These are phyloP conservation scores for Ascochyta koolunga DNA, from an alignment of 2,329 filamentous ascomycete species.

Conservation along the genomic window DNA sequence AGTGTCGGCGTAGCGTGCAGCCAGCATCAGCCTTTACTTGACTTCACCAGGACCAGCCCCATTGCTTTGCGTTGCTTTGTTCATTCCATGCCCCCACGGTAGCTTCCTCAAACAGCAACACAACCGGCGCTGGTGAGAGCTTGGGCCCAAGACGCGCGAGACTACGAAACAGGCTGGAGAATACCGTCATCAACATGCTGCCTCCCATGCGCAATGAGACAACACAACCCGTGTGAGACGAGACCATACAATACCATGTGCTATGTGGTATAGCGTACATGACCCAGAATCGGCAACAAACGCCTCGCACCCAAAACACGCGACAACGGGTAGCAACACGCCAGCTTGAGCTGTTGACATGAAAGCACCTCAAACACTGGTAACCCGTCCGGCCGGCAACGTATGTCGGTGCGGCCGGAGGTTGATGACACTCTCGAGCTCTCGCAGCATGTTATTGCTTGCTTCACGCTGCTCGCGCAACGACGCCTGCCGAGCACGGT, in stretches of 20 bases:
- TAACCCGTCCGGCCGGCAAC: constrained; percentile 36
- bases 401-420: constrained; percentile 37
- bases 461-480: constrained; percentile 78
- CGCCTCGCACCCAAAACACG: neutral
- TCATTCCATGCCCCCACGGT: neutral
- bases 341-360: constrained; percentile 2
- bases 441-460: constrained; percentile 86
- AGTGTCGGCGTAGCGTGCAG: no score
- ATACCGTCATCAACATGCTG: constrained; percentile 7
- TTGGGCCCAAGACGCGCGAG: constrained; percentile 3
- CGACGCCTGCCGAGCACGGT: constrained; percentile 75
- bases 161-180: neutral
- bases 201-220: constrained; percentile 2
- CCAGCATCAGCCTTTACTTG: no score
- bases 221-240: constrained; percentile 3
- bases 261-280: constrained; percentile 7
- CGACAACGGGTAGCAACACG: neutral
- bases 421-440: constrained; percentile 85
- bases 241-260: neutral
- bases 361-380: constrained; percentile 38
- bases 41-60: no score
- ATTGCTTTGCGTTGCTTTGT: neutral
- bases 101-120: constrained; percentile 12
- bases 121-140: constrained; percentile 5
- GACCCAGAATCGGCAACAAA: constrained; percentile 3